Percentiles rank a stretch among this genome's conserved stretches.
These are phyloP conservation scores for Carex pumila DNA, from an alignment of 176 grass and related monocot genomes.

Conservation along the genomic window DNA sequence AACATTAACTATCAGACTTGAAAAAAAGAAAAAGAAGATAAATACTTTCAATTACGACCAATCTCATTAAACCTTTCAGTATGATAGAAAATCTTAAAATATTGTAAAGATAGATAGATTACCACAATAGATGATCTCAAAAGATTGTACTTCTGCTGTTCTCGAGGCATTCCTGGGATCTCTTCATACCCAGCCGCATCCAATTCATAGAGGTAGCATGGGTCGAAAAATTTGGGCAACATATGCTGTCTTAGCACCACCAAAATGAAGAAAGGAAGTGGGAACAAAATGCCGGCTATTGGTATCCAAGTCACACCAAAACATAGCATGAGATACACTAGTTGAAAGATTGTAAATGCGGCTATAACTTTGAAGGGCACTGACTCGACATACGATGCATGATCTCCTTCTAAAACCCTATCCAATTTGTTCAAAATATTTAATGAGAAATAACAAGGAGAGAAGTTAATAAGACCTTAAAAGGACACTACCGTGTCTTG, in stretches of 20 bases:
- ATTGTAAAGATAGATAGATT: not conserved
- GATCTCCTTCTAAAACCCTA: conserved; percentile 82
- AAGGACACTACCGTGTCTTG: not conserved
- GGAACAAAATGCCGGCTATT: conserved; percentile 73
- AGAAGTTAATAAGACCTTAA: not conserved
- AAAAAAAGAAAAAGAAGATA: not conserved
- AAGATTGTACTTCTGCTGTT: conserved; percentile 10
- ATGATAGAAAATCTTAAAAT: not conserved
- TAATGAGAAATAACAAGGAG: not conserved
- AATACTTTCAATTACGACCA: not conserved
- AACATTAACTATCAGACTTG: not conserved
- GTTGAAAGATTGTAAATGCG: conserved; percentile 71
- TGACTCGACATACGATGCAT: conserved; percentile 79
- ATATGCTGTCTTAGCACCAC: conserved; percentile 67
- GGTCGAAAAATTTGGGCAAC: conserved; percentile 73
- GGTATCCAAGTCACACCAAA: conserved; percentile 97
- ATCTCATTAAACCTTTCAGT: not conserved
- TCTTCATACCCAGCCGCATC: conserved; percentile 96
- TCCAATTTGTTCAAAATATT: conserved; percentile 11
- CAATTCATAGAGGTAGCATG: conserved; percentile 48
- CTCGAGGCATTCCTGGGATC: conserved; percentile 34
- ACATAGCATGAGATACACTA: conserved; percentile 72
- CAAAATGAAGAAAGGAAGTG: conserved; percentile 83
- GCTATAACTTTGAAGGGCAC: conserved; percentile 43
- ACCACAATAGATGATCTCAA: not conserved